A percentile compares a stretch with the other conserved stretches of the same genome.
Evolutionary conservation across 208 protist genomes (phyloP).

Genomic region (Crithidia mellificae): DNA sequence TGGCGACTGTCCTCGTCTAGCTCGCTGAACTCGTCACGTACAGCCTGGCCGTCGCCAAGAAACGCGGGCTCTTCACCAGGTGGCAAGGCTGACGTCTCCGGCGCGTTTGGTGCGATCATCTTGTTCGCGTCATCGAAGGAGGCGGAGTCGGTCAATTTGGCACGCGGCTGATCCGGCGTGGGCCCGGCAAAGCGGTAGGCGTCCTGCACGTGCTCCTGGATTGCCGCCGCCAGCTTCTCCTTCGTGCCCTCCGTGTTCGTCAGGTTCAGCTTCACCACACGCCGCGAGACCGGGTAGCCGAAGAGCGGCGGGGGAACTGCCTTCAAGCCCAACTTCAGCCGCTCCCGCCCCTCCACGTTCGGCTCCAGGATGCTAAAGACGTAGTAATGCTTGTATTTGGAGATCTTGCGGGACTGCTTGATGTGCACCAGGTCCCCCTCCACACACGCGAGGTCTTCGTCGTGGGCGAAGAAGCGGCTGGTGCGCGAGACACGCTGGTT

Average conservation of each 20-base stretch:
- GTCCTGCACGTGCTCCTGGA: constrained; percentile 93
- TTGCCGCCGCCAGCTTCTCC: constrained; percentile 90
- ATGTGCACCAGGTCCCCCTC: constrained; percentile 93
- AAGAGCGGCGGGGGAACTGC: constrained; percentile 88
- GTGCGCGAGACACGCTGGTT: constrained; percentile 91
- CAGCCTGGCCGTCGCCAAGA: constrained; percentile 40
- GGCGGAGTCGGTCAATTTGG: constrained; percentile 73
- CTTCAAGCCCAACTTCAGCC: constrained; percentile 89
- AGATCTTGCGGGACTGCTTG: constrained; percentile 91
- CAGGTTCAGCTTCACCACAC: constrained; percentile 92
- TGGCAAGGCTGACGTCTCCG: constrained; percentile 50
- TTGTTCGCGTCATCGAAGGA: constrained; percentile 92
- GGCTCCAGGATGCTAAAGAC: constrained; percentile 92
- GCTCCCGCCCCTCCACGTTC: constrained; percentile 90
- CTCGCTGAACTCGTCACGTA: constrained; percentile 75
- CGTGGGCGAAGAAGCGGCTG: constrained; percentile 92
- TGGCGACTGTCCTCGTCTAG: constrained; percentile 74
- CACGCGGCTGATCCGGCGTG: constrained; percentile 80
- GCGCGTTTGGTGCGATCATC: constrained; percentile 89
- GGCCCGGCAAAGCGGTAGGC: constrained; percentile 88
- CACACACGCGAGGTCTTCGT: constrained; percentile 93
- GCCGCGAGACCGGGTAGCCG: constrained; percentile 87
- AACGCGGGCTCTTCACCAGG: constrained; percentile 37
- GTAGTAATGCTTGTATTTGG: constrained; percentile 95
- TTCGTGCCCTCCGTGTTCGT: constrained; percentile 84